These are phyloP conservation scores for Myxozyma vanderwaltii DNA, from an alignment of 805 yeast species.

Conservation along the genomic window DNA sequence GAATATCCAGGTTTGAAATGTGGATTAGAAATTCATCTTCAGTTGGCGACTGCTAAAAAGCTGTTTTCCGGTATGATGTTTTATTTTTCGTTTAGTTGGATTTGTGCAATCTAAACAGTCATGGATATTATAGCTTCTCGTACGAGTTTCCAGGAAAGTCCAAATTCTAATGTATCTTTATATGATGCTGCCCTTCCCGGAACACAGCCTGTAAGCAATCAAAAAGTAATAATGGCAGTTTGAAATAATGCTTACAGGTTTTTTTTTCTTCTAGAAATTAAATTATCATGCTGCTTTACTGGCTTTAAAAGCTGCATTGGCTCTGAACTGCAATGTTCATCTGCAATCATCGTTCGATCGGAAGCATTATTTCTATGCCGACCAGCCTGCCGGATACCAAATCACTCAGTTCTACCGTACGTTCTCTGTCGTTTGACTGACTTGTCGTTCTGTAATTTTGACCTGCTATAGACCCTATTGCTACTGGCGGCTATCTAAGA, in stretches of 20 bases:
- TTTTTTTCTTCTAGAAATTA: conserved; percentile 42
- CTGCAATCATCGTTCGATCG: conserved; percentile 74
- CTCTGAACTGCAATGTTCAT: conserved; percentile 63
- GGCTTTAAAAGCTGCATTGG: conserved; percentile 73
- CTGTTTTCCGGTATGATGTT: conserved; percentile 59
- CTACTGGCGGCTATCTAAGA: conserved; percentile 61
- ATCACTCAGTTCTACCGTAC: conserved; percentile 76
- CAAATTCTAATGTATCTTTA: conserved; percentile 71
- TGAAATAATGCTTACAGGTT: not conserved
- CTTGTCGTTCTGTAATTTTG: not conserved
- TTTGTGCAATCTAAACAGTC: conserved; percentile 35
- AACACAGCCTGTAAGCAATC: conserved; percentile 63
- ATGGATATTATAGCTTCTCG: conserved; percentile 48
- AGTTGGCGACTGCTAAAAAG: conserved; percentile 70
- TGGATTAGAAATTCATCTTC: conserved; percentile 94
- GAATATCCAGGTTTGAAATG: conserved; percentile 54
- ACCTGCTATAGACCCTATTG: conserved; percentile 67
- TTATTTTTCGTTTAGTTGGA: not conserved
- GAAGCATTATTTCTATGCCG: conserved; percentile 94
- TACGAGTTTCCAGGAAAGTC: conserved; percentile 47
- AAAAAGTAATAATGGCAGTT: not conserved
- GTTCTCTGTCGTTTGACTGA: too few species aligned
- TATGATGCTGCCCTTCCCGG: conserved; percentile 92
- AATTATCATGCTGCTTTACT: conserved; percentile 72
- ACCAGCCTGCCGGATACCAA: conserved; percentile 95